These are phyloP conservation scores for Hymenotorrendiella dingleyae DNA, from an alignment of 2,329 filamentous ascomycete species.

Conservation along the genomic window DNA sequence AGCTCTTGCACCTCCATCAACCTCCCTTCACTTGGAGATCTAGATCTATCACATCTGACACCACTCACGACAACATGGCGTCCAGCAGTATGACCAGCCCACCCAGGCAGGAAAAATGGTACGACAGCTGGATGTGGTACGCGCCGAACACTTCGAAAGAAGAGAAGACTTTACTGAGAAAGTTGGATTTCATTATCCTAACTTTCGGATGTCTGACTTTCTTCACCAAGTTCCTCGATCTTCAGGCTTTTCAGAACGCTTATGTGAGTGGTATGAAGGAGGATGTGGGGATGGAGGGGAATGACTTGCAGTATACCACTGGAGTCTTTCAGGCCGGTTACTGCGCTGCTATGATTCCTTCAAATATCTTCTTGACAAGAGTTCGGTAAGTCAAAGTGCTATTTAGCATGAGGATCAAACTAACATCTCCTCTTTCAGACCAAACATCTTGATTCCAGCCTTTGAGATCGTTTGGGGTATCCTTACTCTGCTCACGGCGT, in stretches of 20 bases:
- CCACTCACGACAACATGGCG: neutral
- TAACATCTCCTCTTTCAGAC: neutral
- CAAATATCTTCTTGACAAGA: slow-evolving; percentile 9
- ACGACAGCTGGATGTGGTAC: slow-evolving; percentile 7
- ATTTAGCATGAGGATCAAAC: neutral
- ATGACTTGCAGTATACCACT: slow-evolving; percentile 31
- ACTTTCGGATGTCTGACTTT: slow-evolving; percentile 39
- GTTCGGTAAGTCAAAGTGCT: slow-evolving; percentile 4
- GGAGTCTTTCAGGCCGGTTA: slow-evolving; percentile 6
- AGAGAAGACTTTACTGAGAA: slow-evolving; percentile 33
- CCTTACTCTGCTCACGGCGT: slow-evolving; percentile 4
- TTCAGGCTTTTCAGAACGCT: slow-evolving; percentile 27
- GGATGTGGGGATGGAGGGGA: slow-evolving; percentile 34
- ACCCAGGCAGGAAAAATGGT: neutral
- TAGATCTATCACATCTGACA: neutral
- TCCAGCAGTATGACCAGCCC: neutral
- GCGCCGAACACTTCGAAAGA: neutral
- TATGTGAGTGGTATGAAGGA: slow-evolving; percentile 37
- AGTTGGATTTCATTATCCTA: slow-evolving; percentile 37
- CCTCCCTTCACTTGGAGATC: too few species aligned
- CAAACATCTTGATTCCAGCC: slow-evolving; percentile 5
- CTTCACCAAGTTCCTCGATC: slow-evolving; percentile 10
- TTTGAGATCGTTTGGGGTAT: slow-evolving; percentile 8
- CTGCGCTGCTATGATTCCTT: slow-evolving; percentile 4
- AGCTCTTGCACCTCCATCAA: too few species aligned